Conservation (phyloP, 306 rosid genomes). For the Quillaja saponaria region DNA sequence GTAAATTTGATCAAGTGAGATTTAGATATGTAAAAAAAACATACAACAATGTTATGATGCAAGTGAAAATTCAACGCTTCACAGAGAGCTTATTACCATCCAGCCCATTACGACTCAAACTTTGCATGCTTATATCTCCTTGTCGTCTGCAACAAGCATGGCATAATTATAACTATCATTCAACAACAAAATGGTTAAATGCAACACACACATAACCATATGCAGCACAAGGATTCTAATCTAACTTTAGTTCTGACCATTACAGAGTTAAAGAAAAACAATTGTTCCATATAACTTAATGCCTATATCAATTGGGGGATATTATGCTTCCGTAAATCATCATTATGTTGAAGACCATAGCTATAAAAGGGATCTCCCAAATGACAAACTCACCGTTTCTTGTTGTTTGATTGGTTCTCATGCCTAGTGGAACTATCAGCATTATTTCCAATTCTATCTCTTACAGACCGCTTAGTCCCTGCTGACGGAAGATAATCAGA, state of each 20-base stretch:
- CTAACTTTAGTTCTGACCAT: conserved; percentile 4
- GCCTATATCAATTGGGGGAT: too few species aligned
- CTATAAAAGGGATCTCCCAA: conserved; percentile 14
- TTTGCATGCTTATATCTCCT: conserved; percentile 47
- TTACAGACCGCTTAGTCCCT: conserved; percentile 81
- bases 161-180: conserved; percentile 2
- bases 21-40: conserved; percentile 25
- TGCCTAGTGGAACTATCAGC: conserved; percentile 44
- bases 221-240: conserved; percentile 18
- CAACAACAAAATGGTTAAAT: too few species aligned
- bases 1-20: conserved; percentile 20
- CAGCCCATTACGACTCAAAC: conserved; percentile 39
- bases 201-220: neutral
- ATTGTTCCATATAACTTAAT: neutral
- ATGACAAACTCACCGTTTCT: conserved; percentile 63
- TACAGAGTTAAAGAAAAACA: neutral
- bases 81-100: conserved; percentile 54
- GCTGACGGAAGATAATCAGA: conserved; percentile 44
- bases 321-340: neutral
- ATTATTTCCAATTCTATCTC: conserved; percentile 81
- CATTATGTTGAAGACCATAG: neutral
- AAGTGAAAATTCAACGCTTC: conserved; percentile 29
- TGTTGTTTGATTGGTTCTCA: conserved; percentile 45
- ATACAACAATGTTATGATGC: conserved; percentile 29
- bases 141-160: conserved; percentile 62